Evolutionary conservation across 441 rosid species (phyloP), one percentile per base, ranked within the genome.

Genomic region (Populus trichocarpa): DNA sequence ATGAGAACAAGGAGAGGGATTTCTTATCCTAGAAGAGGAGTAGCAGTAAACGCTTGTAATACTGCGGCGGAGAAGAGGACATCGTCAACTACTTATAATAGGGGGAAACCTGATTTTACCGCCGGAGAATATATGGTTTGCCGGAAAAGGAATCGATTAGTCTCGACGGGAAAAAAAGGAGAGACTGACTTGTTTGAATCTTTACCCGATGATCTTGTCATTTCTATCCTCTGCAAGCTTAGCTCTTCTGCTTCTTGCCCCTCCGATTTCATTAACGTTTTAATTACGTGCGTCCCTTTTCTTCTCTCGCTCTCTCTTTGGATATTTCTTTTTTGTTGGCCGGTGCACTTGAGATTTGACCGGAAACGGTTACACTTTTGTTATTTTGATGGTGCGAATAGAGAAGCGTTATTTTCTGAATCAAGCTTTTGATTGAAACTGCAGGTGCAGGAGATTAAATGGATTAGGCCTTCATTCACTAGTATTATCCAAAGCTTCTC

Each of bases 391-490:
- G 28, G 66, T 22, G 63, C 3, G 28, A 63, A 11, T 8, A 10
- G 11, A 63, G 13, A 46, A 14, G 28, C 16, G 66, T 10, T 63
- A 10, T 20, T 22, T 69, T 25, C 16, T 40, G 4, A 11, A 33
- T 25, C 32, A 38, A 70, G 23, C 18, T 25, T 13, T 70, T 32
- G 23, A 10, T 73, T 76, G 76, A 63, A 83, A 72, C 23, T 79
- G 81, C 93, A 95, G 98, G 81, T 95, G 97, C 86, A 95, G 88
- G 87, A 91, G 97, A 80, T 82, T 95, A 42, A 89, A 89, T 22
- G 83, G 88, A 1, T 86, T 93, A 74, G 95, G 90, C 53, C 79
- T 81, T 36, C 71, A 83, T 72, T 79, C 93, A 20, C 67, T 86
- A 25, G 95, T 93, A 11, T 78, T 95, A 20, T 84, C 93, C 0